These are phyloP conservation scores for Amphicarpaea edgeworthii DNA, from an alignment of 306 rosid species.

Conservation along the genomic window DNA sequence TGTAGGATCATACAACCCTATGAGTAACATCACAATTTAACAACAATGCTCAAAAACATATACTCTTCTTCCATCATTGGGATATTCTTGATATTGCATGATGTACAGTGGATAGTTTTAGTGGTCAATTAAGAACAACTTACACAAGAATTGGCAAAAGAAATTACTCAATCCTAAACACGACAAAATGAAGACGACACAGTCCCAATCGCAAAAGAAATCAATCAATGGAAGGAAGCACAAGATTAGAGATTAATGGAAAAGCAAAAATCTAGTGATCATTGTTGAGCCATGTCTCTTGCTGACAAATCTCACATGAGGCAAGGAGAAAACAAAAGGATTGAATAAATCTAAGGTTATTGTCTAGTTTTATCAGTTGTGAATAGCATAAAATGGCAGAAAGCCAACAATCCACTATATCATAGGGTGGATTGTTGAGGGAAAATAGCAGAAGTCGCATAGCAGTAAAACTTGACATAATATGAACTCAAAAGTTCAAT, in stretches of 20 bases:
- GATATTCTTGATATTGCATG: background rate
- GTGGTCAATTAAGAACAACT: background rate
- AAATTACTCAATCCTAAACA: background rate
- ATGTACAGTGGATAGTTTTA: background rate
- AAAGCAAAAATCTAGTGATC: background rate
- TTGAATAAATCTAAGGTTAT: background rate
- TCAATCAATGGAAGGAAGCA: background rate
- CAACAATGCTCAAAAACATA: background rate
- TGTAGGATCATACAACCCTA: background rate
- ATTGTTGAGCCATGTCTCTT: background rate
- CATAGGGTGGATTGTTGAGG: background rate
- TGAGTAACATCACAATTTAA: background rate
- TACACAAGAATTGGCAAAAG: background rate
- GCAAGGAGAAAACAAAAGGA: background rate
- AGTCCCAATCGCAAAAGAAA: slow-evolving; percentile 1
- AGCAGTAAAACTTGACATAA: background rate
- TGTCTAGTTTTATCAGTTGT: background rate
- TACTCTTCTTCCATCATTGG: background rate
- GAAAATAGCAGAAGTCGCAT: background rate
- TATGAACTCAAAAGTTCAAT: background rate
- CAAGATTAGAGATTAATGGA: background rate
- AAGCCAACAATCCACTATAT: background rate
- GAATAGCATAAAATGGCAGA: background rate
- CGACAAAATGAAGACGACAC: background rate
- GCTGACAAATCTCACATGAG: background rate